Evolutionary conservation across 345 rosid genomes (phyloP), one percentile per base, ranked within the genome.

Genomic region (Arabis alpina): DNA sequence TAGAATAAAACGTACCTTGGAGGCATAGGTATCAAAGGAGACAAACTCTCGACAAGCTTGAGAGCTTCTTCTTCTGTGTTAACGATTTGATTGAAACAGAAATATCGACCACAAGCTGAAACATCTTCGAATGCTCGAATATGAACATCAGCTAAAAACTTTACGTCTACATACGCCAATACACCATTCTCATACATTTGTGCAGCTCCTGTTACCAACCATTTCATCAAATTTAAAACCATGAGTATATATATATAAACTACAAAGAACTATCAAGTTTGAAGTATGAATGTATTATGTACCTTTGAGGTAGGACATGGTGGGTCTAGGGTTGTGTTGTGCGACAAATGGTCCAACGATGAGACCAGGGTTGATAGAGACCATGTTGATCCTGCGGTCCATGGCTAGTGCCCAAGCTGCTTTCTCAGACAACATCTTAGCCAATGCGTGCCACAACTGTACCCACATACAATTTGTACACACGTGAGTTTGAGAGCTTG

Each of bases 391-490:
- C 79, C 68, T 78, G 6, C 98, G 81, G 66, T 90, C 98, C 96
- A 86, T 90, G 37, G 97, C 96, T 52, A 93, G 72, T 28, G 96
- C 98, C 97, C 98, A 93, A 3, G 98, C 97, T 30, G 96, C 93
- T 73, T 88, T 83, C 55, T 93, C 98, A 0, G 96, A 82, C n/a
- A 81, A 79, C 49, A 92, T 90, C 80, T 92, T 90, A 14, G 95
- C 86, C 52, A 90, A 70, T 3, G 95, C 95, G 54, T 92, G 77
- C 98, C 98, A 92, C 58, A 92, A 66, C 98, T 92, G 84, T 37
- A 74, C 13, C 64, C 58, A 68, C 19, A 60, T 25, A 42, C 44
- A 64, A 55, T 25, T 62, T 37, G 54, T n/a, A 52, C 13, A 4
- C 61, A 51, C 68, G 57, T 27, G 65, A 72, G 51, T 45, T 42